phyloP scores from a whole-genome alignment of 495 filamentous ascomycete genomes.

The Penicilliopsis zonata region DNA sequence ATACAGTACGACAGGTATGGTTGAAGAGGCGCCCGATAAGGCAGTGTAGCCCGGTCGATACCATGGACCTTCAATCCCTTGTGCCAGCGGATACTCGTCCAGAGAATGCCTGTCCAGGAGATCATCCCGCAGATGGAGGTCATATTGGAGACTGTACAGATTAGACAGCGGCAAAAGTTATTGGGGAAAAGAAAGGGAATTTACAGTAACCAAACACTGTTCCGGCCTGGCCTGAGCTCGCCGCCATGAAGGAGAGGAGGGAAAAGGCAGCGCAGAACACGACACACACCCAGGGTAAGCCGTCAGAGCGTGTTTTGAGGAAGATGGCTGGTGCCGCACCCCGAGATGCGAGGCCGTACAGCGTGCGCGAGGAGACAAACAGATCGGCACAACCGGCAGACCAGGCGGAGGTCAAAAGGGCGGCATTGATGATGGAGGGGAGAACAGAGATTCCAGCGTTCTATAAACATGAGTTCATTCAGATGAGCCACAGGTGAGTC shows the following conservation, averaged over 20 bases:
- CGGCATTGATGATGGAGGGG: conserved; percentile 40
- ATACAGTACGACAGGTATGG: conserved; percentile 40
- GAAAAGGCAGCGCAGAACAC: conserved; percentile 37
- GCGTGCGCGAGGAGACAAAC: conserved; percentile 32
- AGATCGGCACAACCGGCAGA: conserved; percentile 35
- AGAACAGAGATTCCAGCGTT: conserved; percentile 29
- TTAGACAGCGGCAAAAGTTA: too few relatives aligned
- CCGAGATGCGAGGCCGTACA: conserved; percentile 33
- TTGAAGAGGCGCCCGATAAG: conserved; percentile 38
- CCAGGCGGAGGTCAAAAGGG: conserved; percentile 33
- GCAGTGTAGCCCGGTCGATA: conserved; percentile 27
- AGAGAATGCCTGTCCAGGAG: conserved; percentile 40
- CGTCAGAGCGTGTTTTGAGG: conserved; percentile 44
- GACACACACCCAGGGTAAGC: conserved; percentile 45
- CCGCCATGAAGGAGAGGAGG: conserved; percentile 45
- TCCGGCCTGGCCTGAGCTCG: conserved; percentile 40
- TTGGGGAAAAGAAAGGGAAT: too few relatives aligned
- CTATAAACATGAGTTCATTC: too few relatives aligned
- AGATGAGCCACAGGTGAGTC: too few relatives aligned
- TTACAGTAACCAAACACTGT: conserved; percentile 52
- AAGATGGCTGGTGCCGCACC: conserved; percentile 35
- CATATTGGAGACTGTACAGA: conserved; percentile 44
- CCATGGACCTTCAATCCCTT: conserved; percentile 36
- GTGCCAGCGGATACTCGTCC: conserved; percentile 45
- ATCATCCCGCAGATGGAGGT: conserved; percentile 43